Evolutionary conservation across 2,329 filamentous ascomycete genomes (phyloP), one percentile per base, ranked within the genome.

Genomic region (Colletotrichum sp.): DNA sequence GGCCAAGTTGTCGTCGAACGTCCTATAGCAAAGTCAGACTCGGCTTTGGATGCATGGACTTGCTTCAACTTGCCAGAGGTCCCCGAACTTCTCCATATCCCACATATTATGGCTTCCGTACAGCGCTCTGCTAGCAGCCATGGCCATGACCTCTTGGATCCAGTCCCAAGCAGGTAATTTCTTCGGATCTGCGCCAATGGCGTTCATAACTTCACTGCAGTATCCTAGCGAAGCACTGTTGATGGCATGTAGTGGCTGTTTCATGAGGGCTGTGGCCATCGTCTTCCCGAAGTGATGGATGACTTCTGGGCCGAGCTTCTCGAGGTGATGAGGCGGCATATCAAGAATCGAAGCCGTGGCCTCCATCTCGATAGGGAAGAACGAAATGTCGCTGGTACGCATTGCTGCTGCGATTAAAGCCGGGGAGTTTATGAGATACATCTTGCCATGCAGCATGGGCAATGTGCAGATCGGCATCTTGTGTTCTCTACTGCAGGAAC

Each of bases 391-490:
- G 65, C 85, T 85, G 55, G 83, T 83, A 32, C 86, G 84, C 74
- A 88, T 85, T 6, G 86, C 84, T 3, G 84, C 83, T 57, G 84
- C 82, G 21, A 87, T 82, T 9, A 90, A 80, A 1, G 77, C 71
- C 5, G 88, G 86, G 10, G 84, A 84, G 59, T 83, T 86, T 30
- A 89, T 84, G 36, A 89, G 80, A 76, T 90, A 90, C 16, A 87
- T 82, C 55, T 87, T 86, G 28, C 82, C 80, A 57, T 81, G 83
- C 26, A 88, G 80, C 78, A 89, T 86, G 3, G 85, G 86, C 4
- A 90, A 78, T 1, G 88, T 88, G 72, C 85, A 87, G 76, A 89
- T 86, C 16, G 83, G 81, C 69, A 82, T 34, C 2, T 69, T 72
- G 5, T 77, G 79, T 13, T 80, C 76, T 34, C 81, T 81, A 63